Evolutionary conservation across 306 rosid species (phyloP), one percentile per base, ranked within the genome.

Genomic region (Trifolium fragiferum): DNA sequence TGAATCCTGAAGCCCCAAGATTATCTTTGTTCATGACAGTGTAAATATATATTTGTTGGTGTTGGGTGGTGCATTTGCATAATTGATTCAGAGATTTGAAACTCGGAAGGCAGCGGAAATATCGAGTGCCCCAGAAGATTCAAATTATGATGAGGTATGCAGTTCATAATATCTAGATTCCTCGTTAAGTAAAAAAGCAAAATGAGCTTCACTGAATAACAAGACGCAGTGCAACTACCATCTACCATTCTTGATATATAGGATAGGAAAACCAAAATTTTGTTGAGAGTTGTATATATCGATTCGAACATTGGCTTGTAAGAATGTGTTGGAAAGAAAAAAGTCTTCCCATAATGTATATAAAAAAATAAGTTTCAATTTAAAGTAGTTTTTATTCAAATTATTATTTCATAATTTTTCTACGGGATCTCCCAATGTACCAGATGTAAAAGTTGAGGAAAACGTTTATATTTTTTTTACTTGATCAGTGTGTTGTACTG

Each of bases 1-100:
- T 67, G 87, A 75, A 51, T 75, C 82, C 13, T 86, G 78, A 69
- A 66, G 80, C 64, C n/a, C 43, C 44, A 3, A 25, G 30, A 68
- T 1, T 66, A 51, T 19, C 70, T 74, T 43, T 80, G 57, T 66
- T 68, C 63, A 54, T 57, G 82, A 60, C 27, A 41, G 51, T 60
- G 55, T 71, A n/a, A 20, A 46, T 44, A 64, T 23, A 35, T 69
- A 41, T 68, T 75, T 30, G 60, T 8, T 67, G 60, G 68, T 59
- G 66, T 18, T 68, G 75, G 72, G 54, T 11, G 76, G 67, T 40
- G 57, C 68, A 50, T 54, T 62, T 69, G 0, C 37, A 12, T 32
- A 54, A 38, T 49, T 63, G 77, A 30, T 30, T 19, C n/a, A 33
- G 21, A 33, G 66, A 15, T 13, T 66, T 44, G 58, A 67, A 44